Percentiles rank a stretch among this genome's conserved stretches.
Evolutionary conservation across 805 yeast genomes (phyloP).

Genomic region (Pichia kluyveri): DNA sequence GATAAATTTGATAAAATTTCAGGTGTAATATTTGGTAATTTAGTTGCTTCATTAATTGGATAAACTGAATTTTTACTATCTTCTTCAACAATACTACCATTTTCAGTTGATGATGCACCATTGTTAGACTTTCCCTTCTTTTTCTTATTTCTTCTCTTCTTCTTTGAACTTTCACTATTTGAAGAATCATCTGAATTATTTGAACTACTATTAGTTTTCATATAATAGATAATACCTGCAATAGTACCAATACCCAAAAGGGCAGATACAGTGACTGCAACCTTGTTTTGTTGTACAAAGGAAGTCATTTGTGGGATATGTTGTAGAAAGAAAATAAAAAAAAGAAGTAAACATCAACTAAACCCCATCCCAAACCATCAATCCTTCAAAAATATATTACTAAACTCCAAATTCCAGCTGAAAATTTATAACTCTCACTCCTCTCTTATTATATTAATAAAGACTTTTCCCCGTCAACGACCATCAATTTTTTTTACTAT

Average conservation of each 20-base stretch:
- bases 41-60: constrained; percentile 42
- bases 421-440: no score
- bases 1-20: constrained; percentile 37
- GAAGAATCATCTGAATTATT: constrained; percentile 9
- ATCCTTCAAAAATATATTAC: no score
- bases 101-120: constrained; percentile 12
- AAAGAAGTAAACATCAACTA: no score
- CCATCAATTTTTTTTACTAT: no score
- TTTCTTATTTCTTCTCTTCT: constrained; percentile 31
- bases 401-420: no score
- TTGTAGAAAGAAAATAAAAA: neutral
- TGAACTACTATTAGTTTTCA: constrained; percentile 23
- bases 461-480: no score
- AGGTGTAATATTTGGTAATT: constrained; percentile 49
- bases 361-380: no score
- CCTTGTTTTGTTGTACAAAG: constrained; percentile 40
- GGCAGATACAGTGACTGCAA: constrained; percentile 41
- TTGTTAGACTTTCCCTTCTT: constrained; percentile 30
- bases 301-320: constrained; percentile 2
- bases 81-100: constrained; percentile 10
- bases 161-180: constrained; percentile 15
- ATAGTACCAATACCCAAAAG: constrained; percentile 42
- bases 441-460: no score
- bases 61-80: constrained; percentile 22
- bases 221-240: constrained; percentile 37